phyloP scores from a whole-genome alignment of 2,329 filamentous ascomycete genomes.

The Aspergillus ochraceus region DNA sequence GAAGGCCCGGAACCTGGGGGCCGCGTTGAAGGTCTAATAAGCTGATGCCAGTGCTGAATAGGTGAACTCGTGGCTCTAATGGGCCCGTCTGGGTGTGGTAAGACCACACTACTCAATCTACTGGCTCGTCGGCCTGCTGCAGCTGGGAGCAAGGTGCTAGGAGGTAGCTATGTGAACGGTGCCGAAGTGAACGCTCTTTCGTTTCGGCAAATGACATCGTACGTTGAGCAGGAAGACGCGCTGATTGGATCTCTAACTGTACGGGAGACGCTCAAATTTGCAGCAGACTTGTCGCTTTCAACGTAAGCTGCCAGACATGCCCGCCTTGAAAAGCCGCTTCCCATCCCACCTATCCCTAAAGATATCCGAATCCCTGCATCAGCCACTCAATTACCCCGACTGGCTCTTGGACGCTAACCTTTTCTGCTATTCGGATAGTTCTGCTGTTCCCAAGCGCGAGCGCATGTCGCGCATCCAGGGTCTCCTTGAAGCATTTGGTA shows the following conservation, averaged over 20 bases:
- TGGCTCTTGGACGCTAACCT: too few relatives aligned
- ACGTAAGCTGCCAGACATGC: too few relatives aligned
- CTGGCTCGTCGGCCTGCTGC: slow-evolving; percentile 64
- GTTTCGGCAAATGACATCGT: slow-evolving; percentile 70
- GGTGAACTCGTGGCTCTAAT: slow-evolving; percentile 78
- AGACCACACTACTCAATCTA: slow-evolving; percentile 80
- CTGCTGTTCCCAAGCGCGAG: slow-evolving; percentile 30
- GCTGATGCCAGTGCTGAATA: slow-evolving; percentile 14
- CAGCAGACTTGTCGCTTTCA: slow-evolving; percentile 63
- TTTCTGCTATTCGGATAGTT: too few relatives aligned
- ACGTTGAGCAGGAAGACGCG: slow-evolving; percentile 87
- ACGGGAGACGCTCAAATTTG: slow-evolving; percentile 75
- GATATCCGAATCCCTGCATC: slow-evolving; percentile 49
- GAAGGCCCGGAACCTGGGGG: too few relatives aligned
- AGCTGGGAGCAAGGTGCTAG: slow-evolving; percentile 55
- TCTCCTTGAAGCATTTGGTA: slow-evolving; percentile 71
- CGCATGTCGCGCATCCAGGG: slow-evolving; percentile 63
- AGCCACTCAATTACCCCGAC: too few relatives aligned
- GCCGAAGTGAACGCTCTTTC: slow-evolving; percentile 49
- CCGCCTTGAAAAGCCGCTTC: too few relatives aligned
- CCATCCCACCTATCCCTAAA: too few relatives aligned
- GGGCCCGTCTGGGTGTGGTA: slow-evolving; percentile 72
- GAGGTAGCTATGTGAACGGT: slow-evolving; percentile 65
- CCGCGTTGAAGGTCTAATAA: too few relatives aligned
- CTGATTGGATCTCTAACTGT: slow-evolving; percentile 80